These are phyloP conservation scores for Cardiospermum halicacabum DNA, from an alignment of 345 rosid genomes.

Conservation along the genomic window DNA sequence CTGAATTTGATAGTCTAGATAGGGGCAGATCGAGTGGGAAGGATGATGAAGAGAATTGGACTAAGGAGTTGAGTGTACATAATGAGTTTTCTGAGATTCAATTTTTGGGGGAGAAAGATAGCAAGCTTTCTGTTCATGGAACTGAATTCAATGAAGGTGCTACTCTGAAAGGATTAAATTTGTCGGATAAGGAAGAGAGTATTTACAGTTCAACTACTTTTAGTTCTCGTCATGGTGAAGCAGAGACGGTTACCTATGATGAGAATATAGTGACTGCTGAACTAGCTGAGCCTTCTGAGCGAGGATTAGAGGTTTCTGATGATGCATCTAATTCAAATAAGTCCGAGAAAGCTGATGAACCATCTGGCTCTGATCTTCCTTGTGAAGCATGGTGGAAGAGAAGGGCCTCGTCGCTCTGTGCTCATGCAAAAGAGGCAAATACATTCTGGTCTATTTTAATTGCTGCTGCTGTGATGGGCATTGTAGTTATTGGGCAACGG, in stretches of 20 bases:
- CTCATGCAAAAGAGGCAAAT: constrained; percentile 80
- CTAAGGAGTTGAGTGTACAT: constrained; percentile 44
- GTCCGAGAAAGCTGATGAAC: constrained; percentile 38
- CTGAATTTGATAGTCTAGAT: constrained; percentile 34
- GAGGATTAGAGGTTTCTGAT: constrained; percentile 23
- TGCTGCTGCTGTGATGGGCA: constrained; percentile 92
- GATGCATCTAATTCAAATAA: constrained; percentile 33
- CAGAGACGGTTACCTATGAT: constrained; percentile 36
- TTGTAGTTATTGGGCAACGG: constrained; percentile 90
- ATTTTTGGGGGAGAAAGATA: constrained; percentile 41
- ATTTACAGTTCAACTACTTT: constrained; percentile 42
- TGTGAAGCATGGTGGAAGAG: constrained; percentile 97
- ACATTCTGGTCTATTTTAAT: constrained; percentile 85
- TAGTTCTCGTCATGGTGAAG: constrained; percentile 47
- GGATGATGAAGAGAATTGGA: constrained; percentile 51
- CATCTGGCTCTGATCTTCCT: constrained; percentile 45
- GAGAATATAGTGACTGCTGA: constrained; percentile 34
- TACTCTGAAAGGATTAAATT: constrained; percentile 27
- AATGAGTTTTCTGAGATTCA: constrained; percentile 52
- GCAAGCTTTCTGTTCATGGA: constrained; percentile 19
- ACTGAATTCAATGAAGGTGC: constrained; percentile 40
- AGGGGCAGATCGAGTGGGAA: constrained; percentile 41
- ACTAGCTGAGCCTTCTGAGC: constrained; percentile 30
- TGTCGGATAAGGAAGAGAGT: constrained; percentile 41
- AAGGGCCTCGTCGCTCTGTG: constrained; percentile 64